Conservation (phyloP, 192 early-diverging fungal genomes). For the Dissophora globulifera region DNA sequence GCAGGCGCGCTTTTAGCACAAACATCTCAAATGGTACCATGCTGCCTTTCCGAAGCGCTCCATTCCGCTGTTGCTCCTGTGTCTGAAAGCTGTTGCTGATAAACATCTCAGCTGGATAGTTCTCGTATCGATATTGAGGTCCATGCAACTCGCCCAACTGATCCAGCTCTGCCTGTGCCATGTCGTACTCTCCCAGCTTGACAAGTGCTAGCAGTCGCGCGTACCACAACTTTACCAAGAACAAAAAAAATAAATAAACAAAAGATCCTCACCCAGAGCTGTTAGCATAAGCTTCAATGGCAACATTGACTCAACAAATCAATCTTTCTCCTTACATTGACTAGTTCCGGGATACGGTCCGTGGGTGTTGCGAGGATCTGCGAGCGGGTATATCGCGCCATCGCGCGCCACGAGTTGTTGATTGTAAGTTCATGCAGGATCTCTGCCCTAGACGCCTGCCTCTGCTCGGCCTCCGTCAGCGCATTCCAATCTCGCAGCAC, state of each 20-base stretch:
- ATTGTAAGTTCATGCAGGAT: constrained; percentile 52
- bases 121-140: constrained; percentile 55
- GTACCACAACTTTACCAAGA: constrained; percentile 66
- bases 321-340: constrained; percentile 47
- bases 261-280: too few species aligned
- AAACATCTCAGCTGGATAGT: constrained; percentile 45
- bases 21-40: constrained; percentile 64
- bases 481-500: constrained; percentile 52
- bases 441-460: constrained; percentile 43
- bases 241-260: background rate
- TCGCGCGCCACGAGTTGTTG: constrained; percentile 61
- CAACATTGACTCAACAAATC: background rate
- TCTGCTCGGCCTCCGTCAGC: constrained; percentile 44
- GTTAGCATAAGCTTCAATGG: too few species aligned
- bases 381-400: constrained; percentile 57
- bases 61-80: constrained; percentile 9
- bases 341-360: constrained; percentile 42
- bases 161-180: constrained; percentile 64
- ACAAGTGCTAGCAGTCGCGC: constrained; percentile 57
- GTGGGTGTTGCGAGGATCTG: constrained; percentile 55
- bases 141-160: constrained; percentile 60
- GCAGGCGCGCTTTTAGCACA: constrained; percentile 57
- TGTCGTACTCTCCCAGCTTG: constrained; percentile 58
- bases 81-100: constrained; percentile 7
- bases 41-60: constrained; percentile 27